A percentile compares a stretch with the other conserved stretches of the same genome.
Evolutionary conservation across 2,329 filamentous ascomycete genomes (phyloP).

Genomic region (Sclerotinia trifoliorum): DNA sequence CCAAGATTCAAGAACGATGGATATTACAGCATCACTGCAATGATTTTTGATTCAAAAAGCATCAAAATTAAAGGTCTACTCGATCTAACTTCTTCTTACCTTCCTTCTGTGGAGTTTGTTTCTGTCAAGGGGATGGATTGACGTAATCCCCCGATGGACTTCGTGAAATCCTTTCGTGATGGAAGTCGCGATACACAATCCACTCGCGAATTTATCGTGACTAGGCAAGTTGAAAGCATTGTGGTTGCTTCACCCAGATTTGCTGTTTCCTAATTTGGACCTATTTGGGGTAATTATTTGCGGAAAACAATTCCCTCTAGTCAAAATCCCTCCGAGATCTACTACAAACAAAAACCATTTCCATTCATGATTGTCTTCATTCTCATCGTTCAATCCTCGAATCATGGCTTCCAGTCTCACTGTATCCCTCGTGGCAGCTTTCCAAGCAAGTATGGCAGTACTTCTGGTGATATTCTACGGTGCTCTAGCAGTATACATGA

Average conservation of each 20-base stretch:
- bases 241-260: neutral
- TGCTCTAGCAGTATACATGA: slow-evolving; percentile 43
- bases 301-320: neutral
- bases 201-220: neutral
- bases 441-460: slow-evolving; percentile 50
- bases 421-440: slow-evolving; percentile 46
- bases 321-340: neutral
- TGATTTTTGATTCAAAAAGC: neutral
- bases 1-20: neutral
- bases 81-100: neutral
- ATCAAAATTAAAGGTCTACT: neutral
- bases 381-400: neutral
- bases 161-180: too few species aligned
- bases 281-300: neutral
- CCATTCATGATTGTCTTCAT: neutral
- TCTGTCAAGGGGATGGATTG: neutral
- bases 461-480: slow-evolving; percentile 49
- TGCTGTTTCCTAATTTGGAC: neutral
- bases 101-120: neutral
- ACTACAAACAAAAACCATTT: neutral
- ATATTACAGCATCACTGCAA: neutral
- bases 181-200: neutral
- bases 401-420: slow-evolving; percentile 34
- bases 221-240: neutral
- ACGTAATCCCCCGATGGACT: neutral